Evolutionary conservation across 2,329 filamentous ascomycete species (phyloP).

Genomic region (Ophidiomyces ophidiicola): DNA sequence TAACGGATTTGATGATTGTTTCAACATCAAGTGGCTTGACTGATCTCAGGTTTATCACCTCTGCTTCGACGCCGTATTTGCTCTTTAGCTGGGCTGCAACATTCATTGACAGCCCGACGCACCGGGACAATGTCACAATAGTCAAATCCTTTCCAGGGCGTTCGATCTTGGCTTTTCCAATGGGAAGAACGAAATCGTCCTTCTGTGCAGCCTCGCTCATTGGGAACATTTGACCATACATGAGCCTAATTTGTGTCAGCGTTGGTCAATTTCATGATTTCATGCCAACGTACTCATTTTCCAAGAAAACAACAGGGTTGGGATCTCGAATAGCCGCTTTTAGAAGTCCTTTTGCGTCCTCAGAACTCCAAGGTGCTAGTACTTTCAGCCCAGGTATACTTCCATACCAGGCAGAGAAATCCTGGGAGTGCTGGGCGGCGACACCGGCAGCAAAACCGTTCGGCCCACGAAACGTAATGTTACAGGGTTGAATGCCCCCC

Average conservation of each 20-base stretch:
- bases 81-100: slow-evolving; percentile 87
- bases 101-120: slow-evolving; percentile 78
- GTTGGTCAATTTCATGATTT: background rate
- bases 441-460: slow-evolving; percentile 97
- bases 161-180: slow-evolving; percentile 99
- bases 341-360: slow-evolving; percentile 94
- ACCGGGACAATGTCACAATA: slow-evolving; percentile 87
- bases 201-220: slow-evolving; percentile 96
- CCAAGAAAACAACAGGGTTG: slow-evolving; percentile 85
- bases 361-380: slow-evolving; percentile 86
- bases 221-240: slow-evolving; percentile 90
- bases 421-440: slow-evolving; percentile 94
- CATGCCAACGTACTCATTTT: slow-evolving; percentile 53
- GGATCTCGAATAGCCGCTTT: slow-evolving; percentile 98
- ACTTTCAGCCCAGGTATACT: slow-evolving; percentile 97
- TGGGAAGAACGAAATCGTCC: slow-evolving; percentile 90
- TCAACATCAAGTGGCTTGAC: slow-evolving; percentile 95
- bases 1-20: slow-evolving; percentile 88
- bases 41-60: slow-evolving; percentile 96
- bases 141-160: slow-evolving; percentile 91
- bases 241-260: slow-evolving; percentile 35
- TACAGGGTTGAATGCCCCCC: slow-evolving; percentile 97
- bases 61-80: slow-evolving; percentile 89
- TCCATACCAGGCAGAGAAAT: slow-evolving; percentile 98
- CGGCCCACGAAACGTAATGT: slow-evolving; percentile 98